Base-by-base conservation (phyloP, 768 basidiomycete species). In the Krasilnikovozyma curviuscula region DNA sequence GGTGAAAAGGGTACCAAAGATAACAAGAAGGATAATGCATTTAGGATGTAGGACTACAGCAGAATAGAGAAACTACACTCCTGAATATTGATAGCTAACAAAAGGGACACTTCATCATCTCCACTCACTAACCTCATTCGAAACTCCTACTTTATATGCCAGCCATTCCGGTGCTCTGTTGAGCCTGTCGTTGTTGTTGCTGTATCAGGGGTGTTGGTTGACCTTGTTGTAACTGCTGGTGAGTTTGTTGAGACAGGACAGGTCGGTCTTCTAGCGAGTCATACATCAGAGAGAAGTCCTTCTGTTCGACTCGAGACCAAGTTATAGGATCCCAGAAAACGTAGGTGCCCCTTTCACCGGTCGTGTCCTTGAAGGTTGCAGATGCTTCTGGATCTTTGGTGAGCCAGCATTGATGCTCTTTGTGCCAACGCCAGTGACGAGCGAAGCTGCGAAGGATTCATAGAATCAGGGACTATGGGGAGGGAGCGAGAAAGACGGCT, bases 401-500 rank as follows among this genome's bases (percentile, higher is more conserved):
- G 65, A 93, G 66, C 78, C 78, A 76, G 74, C 83, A 64, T 34
- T 78, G 78, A 42, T 83, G 71, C 57, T 86, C 83, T 64, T 88
- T 93, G 74, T 93, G 88, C 66, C 81, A 93, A 52, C 89, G 72
- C 88, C 89, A 97, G 64, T 86, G 88, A 52, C 86, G 80, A 64
- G 82, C 81, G 71, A 77, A 91, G 60, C 86, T 89, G 56, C 48
- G 24, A 35, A 38, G 41, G 33, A 37, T 32, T 21, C 29, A 25
- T 3, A 16, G 33, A 35, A 14, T 1, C 13, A n/a, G n/a, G 25
- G 18, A 18, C 21, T 8, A 28, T 6, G n/a, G 19, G 6, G 13
- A 23, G 16, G 44, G 10, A 19, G 2, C 3, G 14, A 7, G 6
- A 9, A 44, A 12, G 30, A 18, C 25, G 25, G 24, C 10, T 6